Conservation (phyloP, 1,139 yeast species). For the Lodderomyces jiufengensis region DNA sequence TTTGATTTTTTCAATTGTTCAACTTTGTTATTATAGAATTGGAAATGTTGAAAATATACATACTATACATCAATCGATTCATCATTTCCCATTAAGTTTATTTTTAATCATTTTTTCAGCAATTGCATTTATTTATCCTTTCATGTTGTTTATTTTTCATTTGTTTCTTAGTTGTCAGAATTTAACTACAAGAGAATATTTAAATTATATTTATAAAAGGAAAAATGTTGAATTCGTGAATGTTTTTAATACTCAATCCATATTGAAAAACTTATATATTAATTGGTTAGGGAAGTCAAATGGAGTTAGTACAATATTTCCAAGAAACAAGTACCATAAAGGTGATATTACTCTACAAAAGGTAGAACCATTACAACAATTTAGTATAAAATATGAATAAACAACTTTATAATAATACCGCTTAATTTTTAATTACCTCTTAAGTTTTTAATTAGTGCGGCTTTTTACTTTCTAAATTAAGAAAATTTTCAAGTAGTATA, state of each 20-base stretch:
- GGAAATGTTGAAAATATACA: conserved; percentile 7
- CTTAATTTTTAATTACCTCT: too few relatives aligned
- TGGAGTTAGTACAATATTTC: conserved; percentile 39
- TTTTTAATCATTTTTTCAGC: conserved; percentile 46
- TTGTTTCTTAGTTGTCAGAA: conserved; percentile 52
- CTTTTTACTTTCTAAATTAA: too few relatives aligned
- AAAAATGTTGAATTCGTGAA: conserved; percentile 25
- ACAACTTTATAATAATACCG: not conserved
- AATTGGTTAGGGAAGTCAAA: conserved; percentile 50
- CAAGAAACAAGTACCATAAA: conserved; percentile 29
- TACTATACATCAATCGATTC: conserved; percentile 20
- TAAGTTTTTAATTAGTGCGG: too few relatives aligned
- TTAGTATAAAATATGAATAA: conserved; percentile 2
- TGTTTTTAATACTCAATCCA: conserved; percentile 40
- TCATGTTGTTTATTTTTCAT: conserved; percentile 51
- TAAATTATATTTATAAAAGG: conserved; percentile 33
- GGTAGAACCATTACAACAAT: conserved; percentile 19
- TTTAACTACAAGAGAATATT: conserved; percentile 67
- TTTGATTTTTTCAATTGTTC: conserved; percentile 24
- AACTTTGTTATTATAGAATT: conserved; percentile 24
- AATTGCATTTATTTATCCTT: conserved; percentile 50
- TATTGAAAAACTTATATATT: conserved; percentile 37
- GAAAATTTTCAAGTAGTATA: too few relatives aligned
- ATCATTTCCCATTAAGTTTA: conserved; percentile 40
- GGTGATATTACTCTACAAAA: conserved; percentile 46